Conservation (phyloP, 208 protist species). For the Acanthamoeba quina region DNA sequence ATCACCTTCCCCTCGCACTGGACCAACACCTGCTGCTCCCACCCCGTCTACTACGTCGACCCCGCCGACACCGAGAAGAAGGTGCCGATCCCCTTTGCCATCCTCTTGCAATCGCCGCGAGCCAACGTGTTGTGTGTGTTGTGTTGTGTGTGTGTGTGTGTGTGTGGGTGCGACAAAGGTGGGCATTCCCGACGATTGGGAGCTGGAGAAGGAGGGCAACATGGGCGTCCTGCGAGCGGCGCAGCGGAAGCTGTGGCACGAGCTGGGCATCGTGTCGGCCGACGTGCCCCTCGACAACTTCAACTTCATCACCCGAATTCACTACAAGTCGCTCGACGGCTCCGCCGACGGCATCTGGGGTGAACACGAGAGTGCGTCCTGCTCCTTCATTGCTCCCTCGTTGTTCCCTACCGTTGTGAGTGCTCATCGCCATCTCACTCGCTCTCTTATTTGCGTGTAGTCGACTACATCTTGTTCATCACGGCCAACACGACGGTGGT, state of each 20-base stretch:
- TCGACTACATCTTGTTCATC: conserved; percentile 87
- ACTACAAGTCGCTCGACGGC: conserved; percentile 88
- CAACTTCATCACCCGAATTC: conserved; percentile 89
- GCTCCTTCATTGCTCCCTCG: not conserved
- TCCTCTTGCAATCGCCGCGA: not conserved
- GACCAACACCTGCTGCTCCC: conserved; percentile 94
- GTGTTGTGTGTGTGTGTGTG: not conserved
- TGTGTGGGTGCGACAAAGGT: not conserved
- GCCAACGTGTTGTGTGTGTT: not conserved
- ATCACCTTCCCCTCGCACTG: conserved; percentile 91
- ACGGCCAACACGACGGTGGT: conserved; percentile 59
- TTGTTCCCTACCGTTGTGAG: not conserved
- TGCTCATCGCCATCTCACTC: not conserved
- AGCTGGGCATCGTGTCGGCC: conserved; percentile 89
- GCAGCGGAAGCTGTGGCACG: conserved; percentile 91
- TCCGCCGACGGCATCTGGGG: conserved; percentile 83
- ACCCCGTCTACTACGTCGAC: conserved; percentile 87
- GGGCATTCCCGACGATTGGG: conserved; percentile 58
- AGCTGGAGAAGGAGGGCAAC: conserved; percentile 42
- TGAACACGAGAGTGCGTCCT: conserved; percentile 90
- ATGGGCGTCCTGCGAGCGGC: conserved; percentile 87
- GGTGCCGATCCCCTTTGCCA: not conserved
- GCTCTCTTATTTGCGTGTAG: conserved; percentile 55
- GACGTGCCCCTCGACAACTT: conserved; percentile 83
- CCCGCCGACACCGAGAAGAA: conserved; percentile 74